Evolutionary conservation across 257 asterid genomes (phyloP).

Genomic region (Plantago elongata): DNA sequence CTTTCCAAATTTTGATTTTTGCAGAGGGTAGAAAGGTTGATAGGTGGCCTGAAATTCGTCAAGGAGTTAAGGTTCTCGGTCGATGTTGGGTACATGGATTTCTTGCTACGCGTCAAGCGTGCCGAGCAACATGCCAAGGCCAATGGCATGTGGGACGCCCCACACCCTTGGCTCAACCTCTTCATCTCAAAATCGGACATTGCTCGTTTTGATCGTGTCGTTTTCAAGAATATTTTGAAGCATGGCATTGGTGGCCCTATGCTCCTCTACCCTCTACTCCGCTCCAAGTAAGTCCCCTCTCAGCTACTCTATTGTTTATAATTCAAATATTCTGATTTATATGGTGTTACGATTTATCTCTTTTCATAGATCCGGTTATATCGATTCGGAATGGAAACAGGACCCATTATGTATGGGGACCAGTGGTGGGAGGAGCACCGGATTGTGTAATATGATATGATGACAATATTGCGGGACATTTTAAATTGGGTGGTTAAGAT

Average conservation of each 20-base stretch:
- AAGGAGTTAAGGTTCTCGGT: constrained; percentile 35
- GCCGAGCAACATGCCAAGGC: constrained; percentile 66
- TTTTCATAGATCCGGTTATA: no score
- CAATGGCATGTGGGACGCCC: constrained; percentile 84
- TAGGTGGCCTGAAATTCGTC: constrained; percentile 33
- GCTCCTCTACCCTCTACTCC: constrained; percentile 74
- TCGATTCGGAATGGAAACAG: no score
- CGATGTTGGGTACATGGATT: constrained; percentile 54
- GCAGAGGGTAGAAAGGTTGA: constrained; percentile 52
- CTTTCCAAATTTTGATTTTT: neutral
- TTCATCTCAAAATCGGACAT: constrained; percentile 65
- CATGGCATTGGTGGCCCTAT: constrained; percentile 91
- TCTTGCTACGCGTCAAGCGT: constrained; percentile 70
- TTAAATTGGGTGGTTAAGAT: constrained; percentile 43
- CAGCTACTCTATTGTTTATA: no score
- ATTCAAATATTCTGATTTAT: no score
- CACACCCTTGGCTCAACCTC: constrained; percentile 97
- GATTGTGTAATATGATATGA: constrained; percentile 24
- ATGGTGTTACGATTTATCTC: no score
- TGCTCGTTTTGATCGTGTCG: constrained; percentile 50
- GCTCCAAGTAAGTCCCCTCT: constrained; percentile 56
- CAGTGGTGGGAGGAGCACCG: constrained; percentile 22
- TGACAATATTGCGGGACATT: constrained; percentile 29
- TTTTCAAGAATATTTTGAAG: constrained; percentile 62
- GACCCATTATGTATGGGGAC: neutral